Conservation (phyloP, 257 asterid species). For the Solanum etuberosum region DNA sequence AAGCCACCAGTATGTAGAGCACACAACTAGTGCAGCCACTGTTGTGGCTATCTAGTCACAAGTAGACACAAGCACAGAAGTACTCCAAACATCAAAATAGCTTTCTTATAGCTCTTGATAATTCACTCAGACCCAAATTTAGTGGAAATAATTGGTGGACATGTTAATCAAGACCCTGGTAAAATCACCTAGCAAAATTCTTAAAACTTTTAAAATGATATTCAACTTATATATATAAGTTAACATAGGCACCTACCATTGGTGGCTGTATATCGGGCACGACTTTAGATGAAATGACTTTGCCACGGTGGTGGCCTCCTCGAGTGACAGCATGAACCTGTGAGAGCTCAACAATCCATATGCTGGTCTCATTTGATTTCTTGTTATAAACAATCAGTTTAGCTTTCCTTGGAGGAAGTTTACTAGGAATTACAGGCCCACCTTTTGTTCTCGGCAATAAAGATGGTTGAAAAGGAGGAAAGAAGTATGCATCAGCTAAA, state of each 20-base stretch:
- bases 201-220: background rate
- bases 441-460: constrained; percentile 20
- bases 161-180: background rate
- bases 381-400: constrained; percentile 17
- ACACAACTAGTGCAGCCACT: background rate
- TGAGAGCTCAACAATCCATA: constrained; percentile 21
- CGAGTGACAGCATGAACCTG: constrained; percentile 25
- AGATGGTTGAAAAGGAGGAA: constrained; percentile 23
- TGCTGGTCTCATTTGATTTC: constrained; percentile 21
- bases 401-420: constrained; percentile 21
- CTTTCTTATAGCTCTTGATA: background rate
- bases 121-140: background rate
- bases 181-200: background rate
- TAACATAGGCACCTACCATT: constrained; percentile 5
- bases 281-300: constrained; percentile 19
- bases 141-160: background rate
- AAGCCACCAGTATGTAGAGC: background rate
- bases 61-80: background rate
- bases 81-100: background rate
- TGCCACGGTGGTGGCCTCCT: constrained; percentile 25
- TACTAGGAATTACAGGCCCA: constrained; percentile 18
- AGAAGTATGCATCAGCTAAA: constrained; percentile 22
- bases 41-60: background rate
- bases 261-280: constrained; percentile 21
- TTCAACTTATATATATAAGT: background rate